phyloP scores from a whole-genome alignment of 116 monocot species.

The Thalassia testudinum region DNA sequence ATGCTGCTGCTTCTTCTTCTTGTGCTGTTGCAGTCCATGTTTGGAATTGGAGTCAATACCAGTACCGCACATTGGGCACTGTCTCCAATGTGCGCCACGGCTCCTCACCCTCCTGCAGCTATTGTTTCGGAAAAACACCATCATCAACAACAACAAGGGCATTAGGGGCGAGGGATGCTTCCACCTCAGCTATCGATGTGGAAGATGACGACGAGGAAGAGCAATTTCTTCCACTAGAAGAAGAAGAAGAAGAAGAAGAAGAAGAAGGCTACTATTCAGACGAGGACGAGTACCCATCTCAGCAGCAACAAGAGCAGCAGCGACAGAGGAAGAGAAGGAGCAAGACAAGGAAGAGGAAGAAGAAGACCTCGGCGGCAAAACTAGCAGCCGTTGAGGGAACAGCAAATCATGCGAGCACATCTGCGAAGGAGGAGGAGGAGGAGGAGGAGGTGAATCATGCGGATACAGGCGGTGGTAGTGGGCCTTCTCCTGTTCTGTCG shows the following conservation, averaged over 20 bases:
- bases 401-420: not conserved
- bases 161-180: too few species aligned
- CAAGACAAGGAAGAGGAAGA: slow-evolving; percentile 11
- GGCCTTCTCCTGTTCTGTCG: not conserved
- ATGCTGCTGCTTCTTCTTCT: too few species aligned
- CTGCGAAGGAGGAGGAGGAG: not conserved
- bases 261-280: not conserved
- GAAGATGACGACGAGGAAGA: too few species aligned
- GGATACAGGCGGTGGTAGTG: not conserved
- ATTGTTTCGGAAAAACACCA: too few species aligned
- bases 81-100: too few species aligned
- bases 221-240: too few species aligned
- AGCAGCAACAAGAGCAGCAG: not conserved
- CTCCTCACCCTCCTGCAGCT: too few species aligned
- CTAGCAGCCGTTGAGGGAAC: not conserved
- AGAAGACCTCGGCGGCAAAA: not conserved
- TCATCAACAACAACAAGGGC: too few species aligned
- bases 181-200: too few species aligned
- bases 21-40: too few species aligned
- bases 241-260: not conserved
- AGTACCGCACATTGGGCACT: too few species aligned
- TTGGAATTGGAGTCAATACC: too few species aligned
- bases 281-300: not conserved
- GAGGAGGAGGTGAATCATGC: not conserved
- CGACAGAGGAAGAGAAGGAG: slow-evolving; percentile 6